A percentile compares a stretch with the other conserved stretches of the same genome.
phyloP scores from a whole-genome alignment of 2,329 filamentous ascomycete genomes.

The Epichloe scottii region DNA sequence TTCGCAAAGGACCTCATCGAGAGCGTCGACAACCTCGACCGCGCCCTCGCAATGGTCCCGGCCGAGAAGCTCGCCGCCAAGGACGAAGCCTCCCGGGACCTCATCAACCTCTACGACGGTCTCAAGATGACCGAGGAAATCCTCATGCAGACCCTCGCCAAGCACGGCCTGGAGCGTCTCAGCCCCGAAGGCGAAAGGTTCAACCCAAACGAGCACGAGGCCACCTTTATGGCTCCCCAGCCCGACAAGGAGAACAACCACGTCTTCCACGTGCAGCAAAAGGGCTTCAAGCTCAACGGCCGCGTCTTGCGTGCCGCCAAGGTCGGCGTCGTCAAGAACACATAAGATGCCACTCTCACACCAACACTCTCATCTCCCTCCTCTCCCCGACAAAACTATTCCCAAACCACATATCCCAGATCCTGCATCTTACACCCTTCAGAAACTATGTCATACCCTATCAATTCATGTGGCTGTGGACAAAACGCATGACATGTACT shows the following conservation, averaged over 20 bases:
- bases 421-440: background rate
- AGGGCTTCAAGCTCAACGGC: slow-evolving; percentile 90
- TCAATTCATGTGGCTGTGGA: slow-evolving; percentile 1
- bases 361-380: background rate
- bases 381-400: background rate
- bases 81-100: slow-evolving; percentile 51
- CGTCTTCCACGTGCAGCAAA: slow-evolving; percentile 87
- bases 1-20: slow-evolving; percentile 95
- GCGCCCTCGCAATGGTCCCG: slow-evolving; percentile 70
- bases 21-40: slow-evolving; percentile 93
- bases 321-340: slow-evolving; percentile 90
- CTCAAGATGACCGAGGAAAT: slow-evolving; percentile 92
- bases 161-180: slow-evolving; percentile 87
- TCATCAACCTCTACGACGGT: slow-evolving; percentile 72
- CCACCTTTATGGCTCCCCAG: slow-evolving; percentile 85
- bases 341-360: slow-evolving; percentile 17
- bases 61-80: slow-evolving; percentile 53
- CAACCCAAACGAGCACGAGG: slow-evolving; percentile 93
- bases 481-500: slow-evolving; percentile 8
- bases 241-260: slow-evolving; percentile 79
- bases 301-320: slow-evolving; percentile 82
- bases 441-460: slow-evolving; percentile 3
- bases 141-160: slow-evolving; percentile 76
- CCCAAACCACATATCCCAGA: background rate
- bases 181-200: slow-evolving; percentile 78